Evolutionary conservation across 257 asterid species (phyloP).

Genomic region (Lycium barbarum): DNA sequence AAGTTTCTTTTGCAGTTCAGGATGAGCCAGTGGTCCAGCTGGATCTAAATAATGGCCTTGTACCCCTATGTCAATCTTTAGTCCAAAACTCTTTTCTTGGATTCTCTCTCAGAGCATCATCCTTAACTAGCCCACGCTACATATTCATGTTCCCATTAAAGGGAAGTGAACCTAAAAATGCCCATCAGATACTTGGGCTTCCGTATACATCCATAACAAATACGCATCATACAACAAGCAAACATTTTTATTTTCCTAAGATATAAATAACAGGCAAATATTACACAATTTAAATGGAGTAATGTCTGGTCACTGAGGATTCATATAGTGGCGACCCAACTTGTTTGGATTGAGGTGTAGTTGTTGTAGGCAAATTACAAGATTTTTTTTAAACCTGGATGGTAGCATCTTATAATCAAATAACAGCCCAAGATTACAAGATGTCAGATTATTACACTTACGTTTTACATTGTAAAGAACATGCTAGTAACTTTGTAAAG

Average conservation of each 20-base stretch:
- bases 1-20: background rate
- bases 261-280: background rate
- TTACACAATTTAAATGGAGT: background rate
- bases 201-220: background rate
- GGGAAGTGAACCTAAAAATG: background rate
- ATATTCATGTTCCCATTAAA: background rate
- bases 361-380: background rate
- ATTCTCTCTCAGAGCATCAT: constrained; percentile 16
- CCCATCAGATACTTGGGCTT: constrained; percentile 13
- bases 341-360: background rate
- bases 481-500: no score
- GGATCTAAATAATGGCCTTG: background rate
- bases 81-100: background rate
- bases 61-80: background rate
- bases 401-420: constrained; percentile 6
- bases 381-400: background rate
- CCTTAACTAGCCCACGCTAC: background rate
- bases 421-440: background rate
- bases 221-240: background rate
- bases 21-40: constrained; percentile 14
- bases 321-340: background rate
- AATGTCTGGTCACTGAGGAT: no score
- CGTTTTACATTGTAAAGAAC: background rate
- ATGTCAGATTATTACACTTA: background rate
- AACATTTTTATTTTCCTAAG: background rate